Conservation (phyloP, 805 yeast species). For the Metschnikowia kunwiensis region DNA sequence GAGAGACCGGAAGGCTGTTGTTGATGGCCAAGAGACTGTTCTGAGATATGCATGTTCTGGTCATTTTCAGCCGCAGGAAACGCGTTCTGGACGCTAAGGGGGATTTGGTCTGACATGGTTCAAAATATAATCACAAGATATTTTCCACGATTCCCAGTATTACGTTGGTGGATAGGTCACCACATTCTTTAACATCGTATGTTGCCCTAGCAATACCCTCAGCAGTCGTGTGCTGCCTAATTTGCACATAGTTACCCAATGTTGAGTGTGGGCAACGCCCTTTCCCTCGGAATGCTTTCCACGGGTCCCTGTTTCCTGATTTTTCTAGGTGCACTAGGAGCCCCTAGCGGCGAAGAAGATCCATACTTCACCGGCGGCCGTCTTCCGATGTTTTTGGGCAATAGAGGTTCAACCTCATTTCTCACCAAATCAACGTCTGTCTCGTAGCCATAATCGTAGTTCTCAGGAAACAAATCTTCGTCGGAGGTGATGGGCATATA, state of each 20-base stretch:
- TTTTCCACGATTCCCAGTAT: too few species aligned
- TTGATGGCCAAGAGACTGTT: neutral
- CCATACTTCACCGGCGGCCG: conserved; percentile 6
- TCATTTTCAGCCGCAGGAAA: conserved; percentile 1
- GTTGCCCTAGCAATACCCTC: neutral
- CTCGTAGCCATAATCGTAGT: conserved; percentile 40
- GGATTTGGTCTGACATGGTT: conserved; percentile 36
- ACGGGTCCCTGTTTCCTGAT: conserved; percentile 23
- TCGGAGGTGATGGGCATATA: conserved; percentile 38
- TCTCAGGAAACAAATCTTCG: conserved; percentile 22
- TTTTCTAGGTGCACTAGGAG: conserved; percentile 25
- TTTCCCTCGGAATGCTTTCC: conserved; percentile 21
- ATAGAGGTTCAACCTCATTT: conserved; percentile 30
- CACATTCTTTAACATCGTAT: neutral
- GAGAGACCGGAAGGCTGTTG: neutral
- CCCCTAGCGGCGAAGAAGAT: conserved; percentile 13
- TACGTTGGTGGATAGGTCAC: too few species aligned
- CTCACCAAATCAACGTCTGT: conserved; percentile 39
- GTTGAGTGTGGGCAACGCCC: conserved; percentile 21
- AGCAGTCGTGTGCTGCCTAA: conserved; percentile 1
- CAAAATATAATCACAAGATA: too few species aligned
- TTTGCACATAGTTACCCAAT: too few species aligned
- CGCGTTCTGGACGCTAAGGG: conserved; percentile 12
- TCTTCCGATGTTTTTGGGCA: conserved; percentile 23
- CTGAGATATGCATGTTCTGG: neutral